A percentile compares a stretch with the other conserved stretches of the same genome.
Evolutionary conservation across 352 stramenopile species (phyloP).

Genomic region (Pythium graminicola): DNA sequence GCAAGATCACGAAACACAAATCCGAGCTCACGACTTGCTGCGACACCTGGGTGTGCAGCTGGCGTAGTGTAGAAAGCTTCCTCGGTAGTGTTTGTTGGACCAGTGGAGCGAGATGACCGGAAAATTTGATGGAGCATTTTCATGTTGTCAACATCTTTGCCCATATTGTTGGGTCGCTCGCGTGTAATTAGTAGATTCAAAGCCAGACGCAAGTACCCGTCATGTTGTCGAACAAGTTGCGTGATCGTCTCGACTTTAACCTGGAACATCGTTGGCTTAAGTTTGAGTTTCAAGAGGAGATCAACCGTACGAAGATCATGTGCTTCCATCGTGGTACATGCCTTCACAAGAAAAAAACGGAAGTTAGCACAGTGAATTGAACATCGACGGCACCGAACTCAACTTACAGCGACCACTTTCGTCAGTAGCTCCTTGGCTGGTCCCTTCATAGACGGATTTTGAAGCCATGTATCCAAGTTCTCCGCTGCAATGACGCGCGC

Average conservation of each 20-base stretch:
- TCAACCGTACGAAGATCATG: constrained; percentile 62
- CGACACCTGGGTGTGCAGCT: constrained; percentile 42
- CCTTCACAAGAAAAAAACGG: constrained; percentile 9
- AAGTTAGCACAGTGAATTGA: background rate
- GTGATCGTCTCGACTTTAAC: constrained; percentile 80
- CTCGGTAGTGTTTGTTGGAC: constrained; percentile 23
- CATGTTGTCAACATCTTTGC: constrained; percentile 84
- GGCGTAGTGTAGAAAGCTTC: constrained; percentile 57
- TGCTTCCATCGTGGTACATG: constrained; percentile 52
- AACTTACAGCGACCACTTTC: constrained; percentile 48
- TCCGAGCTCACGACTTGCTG: constrained; percentile 66
- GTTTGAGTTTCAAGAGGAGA: constrained; percentile 71
- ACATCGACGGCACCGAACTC: background rate
- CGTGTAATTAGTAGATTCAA: constrained; percentile 64
- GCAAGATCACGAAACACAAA: constrained; percentile 80
- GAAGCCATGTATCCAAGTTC: constrained; percentile 71
- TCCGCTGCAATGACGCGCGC: constrained; percentile 60
- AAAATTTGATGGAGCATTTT: constrained; percentile 89
- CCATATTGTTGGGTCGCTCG: constrained; percentile 76
- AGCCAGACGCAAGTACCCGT: constrained; percentile 60
- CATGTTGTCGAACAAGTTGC: constrained; percentile 66
- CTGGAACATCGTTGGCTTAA: constrained; percentile 87
- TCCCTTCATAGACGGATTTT: constrained; percentile 72
- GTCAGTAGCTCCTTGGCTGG: constrained; percentile 64
- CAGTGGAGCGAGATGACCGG: constrained; percentile 38